Conservation (phyloP, 2,329 filamentous ascomycete genomes). For the Aspergillus nomiae region DNA sequence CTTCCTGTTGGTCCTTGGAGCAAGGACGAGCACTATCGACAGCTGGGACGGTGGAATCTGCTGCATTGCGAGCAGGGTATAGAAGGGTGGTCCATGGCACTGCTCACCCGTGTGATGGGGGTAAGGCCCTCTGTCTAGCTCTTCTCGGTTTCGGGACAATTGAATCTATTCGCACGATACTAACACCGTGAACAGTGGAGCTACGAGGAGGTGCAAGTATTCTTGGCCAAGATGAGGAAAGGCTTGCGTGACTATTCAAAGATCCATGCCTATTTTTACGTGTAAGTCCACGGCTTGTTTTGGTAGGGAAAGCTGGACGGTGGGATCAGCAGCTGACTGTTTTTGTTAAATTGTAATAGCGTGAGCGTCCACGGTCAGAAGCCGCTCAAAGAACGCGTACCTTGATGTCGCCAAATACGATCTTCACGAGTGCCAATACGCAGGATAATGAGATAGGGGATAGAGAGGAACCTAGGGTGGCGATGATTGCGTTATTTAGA, state of each 20-base stretch:
- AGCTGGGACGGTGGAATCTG: conserved; percentile 30
- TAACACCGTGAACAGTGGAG: conserved; percentile 18
- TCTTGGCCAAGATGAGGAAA: conserved; percentile 25
- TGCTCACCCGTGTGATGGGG: conserved; percentile 32
- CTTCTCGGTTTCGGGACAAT: background rate
- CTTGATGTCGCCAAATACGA: background rate
- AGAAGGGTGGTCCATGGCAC: conserved; percentile 35
- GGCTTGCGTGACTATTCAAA: conserved; percentile 22
- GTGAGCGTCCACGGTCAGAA: conserved; percentile 23
- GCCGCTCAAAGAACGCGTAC: conserved; percentile 1
- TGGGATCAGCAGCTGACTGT: background rate
- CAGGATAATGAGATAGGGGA: background rate
- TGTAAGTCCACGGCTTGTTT: conserved; percentile 16
- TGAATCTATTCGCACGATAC: background rate
- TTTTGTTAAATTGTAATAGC: background rate
- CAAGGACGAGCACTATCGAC: conserved; percentile 27
- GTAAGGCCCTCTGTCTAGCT: conserved; percentile 17
- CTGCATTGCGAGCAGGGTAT: conserved; percentile 31
- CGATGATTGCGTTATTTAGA: background rate
- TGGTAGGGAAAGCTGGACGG: background rate
- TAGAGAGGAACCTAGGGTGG: background rate
- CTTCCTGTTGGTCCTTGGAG: conserved; percentile 35
- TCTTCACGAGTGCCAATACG: background rate
- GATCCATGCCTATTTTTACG: conserved; percentile 25
- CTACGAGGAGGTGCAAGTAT: conserved; percentile 25